Base-by-base conservation (phyloP, 2,329 filamentous ascomycete species). In the Mycosphaerelloides madeirae region DNA sequence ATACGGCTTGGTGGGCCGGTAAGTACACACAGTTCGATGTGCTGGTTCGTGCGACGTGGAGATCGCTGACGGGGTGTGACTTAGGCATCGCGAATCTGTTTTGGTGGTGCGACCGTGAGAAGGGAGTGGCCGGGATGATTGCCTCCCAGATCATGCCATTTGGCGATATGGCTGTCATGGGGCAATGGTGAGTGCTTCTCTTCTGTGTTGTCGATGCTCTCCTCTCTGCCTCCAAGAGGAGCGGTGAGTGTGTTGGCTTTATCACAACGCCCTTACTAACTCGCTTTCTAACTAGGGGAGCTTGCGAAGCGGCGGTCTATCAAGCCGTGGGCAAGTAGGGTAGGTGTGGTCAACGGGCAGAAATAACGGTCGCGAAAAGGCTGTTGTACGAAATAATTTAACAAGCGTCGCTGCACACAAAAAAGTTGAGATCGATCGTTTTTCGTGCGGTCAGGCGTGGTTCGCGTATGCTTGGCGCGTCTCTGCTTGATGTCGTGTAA, bases 91-190 rank as follows among this genome's bases (percentile, higher is more conserved):
- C 64, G 3, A 66, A 67, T 39, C 45, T 66, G 36, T 67, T 66
- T 50, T 67, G 63, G 63, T 67, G 63, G 60, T 57, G 54, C 18
- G 65, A 68, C 50, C 50, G 63, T 8, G 63, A 64, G 51, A 64
- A 60, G 50, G 65, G 65, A 11, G 60, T 68, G 15, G 63, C 59
- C 11, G 45, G 64, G 20, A 66, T 68, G 62, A 66, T 68, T 41
- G 62, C 62, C 4, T 54, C 48, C 19, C 65, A 67, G 45, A 53
- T 66, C 32, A 58, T 65, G 59, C 65, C 65, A 6, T 66, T 68
- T 48, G 63, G 62, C 5, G 64, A 65, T 31, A 38, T 41, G 35
- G 48, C 59, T 41, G 59, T 65, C 8, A 57, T 64, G 51, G 59
- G 60, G 12, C 56, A 61, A 39, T 65, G 61, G 61, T 55, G 43